Percentiles rank a stretch among this genome's conserved stretches.
Conservation (phyloP, 257 asterid genomes). For the Solanum sejunctum region DNA sequence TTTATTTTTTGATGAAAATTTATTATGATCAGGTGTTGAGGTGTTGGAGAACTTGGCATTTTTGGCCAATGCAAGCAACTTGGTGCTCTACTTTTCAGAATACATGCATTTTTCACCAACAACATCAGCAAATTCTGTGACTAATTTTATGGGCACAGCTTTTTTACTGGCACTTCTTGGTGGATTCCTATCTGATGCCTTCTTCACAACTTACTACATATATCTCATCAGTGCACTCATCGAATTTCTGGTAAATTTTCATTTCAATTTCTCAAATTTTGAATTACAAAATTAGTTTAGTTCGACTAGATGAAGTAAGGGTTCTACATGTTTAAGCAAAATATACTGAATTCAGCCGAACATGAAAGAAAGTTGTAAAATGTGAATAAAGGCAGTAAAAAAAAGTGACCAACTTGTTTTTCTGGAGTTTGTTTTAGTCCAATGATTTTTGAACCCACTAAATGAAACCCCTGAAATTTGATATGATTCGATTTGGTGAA, state of each 20-base stretch:
- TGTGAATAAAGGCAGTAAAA: slow-evolving; percentile 8
- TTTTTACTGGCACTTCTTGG: slow-evolving; percentile 81
- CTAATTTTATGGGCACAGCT: slow-evolving; percentile 94
- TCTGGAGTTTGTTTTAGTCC: not conserved
- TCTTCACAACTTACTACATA: slow-evolving; percentile 57
- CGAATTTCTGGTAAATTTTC: slow-evolving; percentile 52
- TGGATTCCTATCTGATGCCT: slow-evolving; percentile 81
- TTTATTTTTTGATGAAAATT: slow-evolving; percentile 18
- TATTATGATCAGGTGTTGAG: not conserved
- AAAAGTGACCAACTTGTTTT: not conserved
- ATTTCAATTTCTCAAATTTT: not conserved
- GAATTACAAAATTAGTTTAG: too few relatives aligned
- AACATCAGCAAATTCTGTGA: slow-evolving; percentile 67
- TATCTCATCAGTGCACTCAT: slow-evolving; percentile 44
- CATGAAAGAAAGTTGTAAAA: slow-evolving; percentile 2
- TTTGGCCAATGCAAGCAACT: slow-evolving; percentile 92
- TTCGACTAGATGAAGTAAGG: not conserved
- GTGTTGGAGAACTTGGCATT: slow-evolving; percentile 68
- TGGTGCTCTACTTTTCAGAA: slow-evolving; percentile 53
- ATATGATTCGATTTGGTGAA: not conserved
- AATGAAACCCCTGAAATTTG: not conserved
- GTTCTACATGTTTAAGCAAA: not conserved
- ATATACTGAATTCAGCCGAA: not conserved
- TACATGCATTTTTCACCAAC: slow-evolving; percentile 81
- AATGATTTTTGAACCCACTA: not conserved